phyloP scores from a whole-genome alignment of 768 basidiomycete genomes.

The Auriculariales sp. region DNA sequence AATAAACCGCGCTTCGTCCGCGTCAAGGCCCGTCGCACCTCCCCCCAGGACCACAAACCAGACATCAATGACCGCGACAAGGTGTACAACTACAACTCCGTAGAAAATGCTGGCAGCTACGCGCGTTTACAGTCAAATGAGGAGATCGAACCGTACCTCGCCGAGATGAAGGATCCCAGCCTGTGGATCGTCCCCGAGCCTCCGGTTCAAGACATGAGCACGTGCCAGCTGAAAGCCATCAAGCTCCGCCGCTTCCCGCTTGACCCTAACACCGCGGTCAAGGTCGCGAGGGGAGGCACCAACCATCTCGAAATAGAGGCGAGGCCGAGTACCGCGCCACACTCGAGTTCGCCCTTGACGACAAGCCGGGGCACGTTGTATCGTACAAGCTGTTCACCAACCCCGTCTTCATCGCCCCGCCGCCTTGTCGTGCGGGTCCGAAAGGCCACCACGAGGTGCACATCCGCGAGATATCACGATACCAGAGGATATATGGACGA shows the following conservation, averaged over 20 bases:
- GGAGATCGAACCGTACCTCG: background rate
- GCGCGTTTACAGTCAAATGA: too few relatives aligned
- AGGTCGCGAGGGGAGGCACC: background rate
- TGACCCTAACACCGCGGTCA: too few relatives aligned
- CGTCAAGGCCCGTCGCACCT: background rate
- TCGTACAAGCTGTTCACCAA: constrained; percentile 1
- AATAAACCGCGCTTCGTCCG: background rate
- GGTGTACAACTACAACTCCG: background rate
- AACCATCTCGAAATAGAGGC: constrained; percentile 1
- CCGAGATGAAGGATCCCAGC: background rate
- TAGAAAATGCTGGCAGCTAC: too few relatives aligned
- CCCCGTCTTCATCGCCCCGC: constrained; percentile 1
- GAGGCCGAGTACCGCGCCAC: constrained; percentile 3
- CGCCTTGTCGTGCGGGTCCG: constrained; percentile 1
- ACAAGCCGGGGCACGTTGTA: background rate
- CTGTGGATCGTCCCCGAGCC: background rate
- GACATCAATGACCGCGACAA: constrained; percentile 1
- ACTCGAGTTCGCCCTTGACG: background rate
- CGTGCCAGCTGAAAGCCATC: background rate
- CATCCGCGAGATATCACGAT: constrained; percentile 1
- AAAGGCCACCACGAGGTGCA: background rate
- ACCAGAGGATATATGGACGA: background rate
- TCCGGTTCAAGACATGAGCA: constrained; percentile 1
- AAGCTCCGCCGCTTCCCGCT: background rate
- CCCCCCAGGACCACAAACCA: background rate